Conservation (phyloP, 768 basidiomycete genomes). For the Boletellus ananas region DNA sequence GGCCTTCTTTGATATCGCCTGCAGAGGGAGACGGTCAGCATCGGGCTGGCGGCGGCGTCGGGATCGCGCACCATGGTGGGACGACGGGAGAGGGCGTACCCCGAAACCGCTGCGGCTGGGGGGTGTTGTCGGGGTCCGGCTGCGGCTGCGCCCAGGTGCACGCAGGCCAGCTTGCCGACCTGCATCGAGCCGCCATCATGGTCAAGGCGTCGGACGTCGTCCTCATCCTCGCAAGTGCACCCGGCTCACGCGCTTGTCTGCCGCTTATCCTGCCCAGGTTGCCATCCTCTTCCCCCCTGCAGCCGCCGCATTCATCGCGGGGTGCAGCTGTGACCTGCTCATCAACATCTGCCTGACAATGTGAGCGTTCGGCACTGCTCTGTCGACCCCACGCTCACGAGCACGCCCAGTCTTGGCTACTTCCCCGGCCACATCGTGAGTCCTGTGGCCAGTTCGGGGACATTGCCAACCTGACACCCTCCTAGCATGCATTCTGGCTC, state of each 20-base stretch:
- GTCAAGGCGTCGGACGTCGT: slow-evolving; percentile 68
- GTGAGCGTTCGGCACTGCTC: slow-evolving; percentile 38
- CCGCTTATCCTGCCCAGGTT: slow-evolving; percentile 41
- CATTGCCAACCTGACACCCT: neutral
- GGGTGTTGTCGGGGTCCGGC: slow-evolving; percentile 20
- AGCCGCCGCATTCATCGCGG: slow-evolving; percentile 70
- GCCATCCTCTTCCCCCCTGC: slow-evolving; percentile 82
- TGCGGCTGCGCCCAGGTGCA: slow-evolving; percentile 15
- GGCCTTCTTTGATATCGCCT: slow-evolving; percentile 90
- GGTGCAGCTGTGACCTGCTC: slow-evolving; percentile 82
- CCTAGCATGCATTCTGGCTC: slow-evolving; percentile 80
- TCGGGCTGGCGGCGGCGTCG: neutral
- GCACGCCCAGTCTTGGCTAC: slow-evolving; percentile 59
- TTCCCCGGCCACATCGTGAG: slow-evolving; percentile 59
- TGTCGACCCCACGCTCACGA: slow-evolving; percentile 1
- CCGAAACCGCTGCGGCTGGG: slow-evolving; percentile 10
- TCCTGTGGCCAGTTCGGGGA: neutral
- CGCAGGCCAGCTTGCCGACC: too few relatives aligned
- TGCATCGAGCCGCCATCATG: slow-evolving; percentile 24
- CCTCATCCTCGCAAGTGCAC: slow-evolving; percentile 63
- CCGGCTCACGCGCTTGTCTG: neutral
- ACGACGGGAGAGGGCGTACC: slow-evolving; percentile 7
- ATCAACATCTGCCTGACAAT: slow-evolving; percentile 79
- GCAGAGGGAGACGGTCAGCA: slow-evolving; percentile 3
- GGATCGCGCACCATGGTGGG: slow-evolving; percentile 21